Conservation (phyloP, 73 alveolate genomes). For the Durusdinium trenchii region DNA sequence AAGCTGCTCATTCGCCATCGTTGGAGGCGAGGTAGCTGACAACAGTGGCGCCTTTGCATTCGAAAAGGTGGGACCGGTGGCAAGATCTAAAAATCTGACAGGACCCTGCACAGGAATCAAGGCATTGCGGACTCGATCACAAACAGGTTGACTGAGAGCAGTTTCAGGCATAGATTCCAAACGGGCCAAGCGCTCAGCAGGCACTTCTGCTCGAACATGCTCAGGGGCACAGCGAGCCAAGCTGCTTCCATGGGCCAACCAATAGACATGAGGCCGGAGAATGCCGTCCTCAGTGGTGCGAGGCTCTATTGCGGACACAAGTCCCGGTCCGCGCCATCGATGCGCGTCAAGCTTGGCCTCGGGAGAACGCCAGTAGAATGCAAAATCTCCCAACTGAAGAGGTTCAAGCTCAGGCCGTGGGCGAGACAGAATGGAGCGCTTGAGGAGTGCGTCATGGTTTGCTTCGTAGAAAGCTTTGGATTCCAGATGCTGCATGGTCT, state of each 20-base stretch:
- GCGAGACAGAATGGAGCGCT: neutral
- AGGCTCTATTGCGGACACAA: slow-evolving; percentile 7
- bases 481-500: neutral
- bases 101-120: slow-evolving; percentile 11
- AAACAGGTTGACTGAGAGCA: neutral
- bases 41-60: neutral
- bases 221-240: slow-evolving; percentile 56
- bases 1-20: neutral
- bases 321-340: slow-evolving; percentile 13
- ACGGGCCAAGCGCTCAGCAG: neutral
- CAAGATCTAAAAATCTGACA: neutral
- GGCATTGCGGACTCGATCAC: neutral
- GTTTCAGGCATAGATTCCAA: neutral
- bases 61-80: neutral
- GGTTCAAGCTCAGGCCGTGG: neutral
- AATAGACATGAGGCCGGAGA: neutral
- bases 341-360: neutral
- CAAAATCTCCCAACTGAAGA: neutral
- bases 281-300: neutral
- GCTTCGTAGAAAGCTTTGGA: neutral
- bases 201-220: neutral
- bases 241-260: slow-evolving; percentile 59
- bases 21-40: neutral
- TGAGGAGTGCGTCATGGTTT: neutral
- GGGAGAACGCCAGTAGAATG: neutral